Conservation (phyloP, 192 early-diverging fungal genomes). For the Backusella mclennaniae region DNA sequence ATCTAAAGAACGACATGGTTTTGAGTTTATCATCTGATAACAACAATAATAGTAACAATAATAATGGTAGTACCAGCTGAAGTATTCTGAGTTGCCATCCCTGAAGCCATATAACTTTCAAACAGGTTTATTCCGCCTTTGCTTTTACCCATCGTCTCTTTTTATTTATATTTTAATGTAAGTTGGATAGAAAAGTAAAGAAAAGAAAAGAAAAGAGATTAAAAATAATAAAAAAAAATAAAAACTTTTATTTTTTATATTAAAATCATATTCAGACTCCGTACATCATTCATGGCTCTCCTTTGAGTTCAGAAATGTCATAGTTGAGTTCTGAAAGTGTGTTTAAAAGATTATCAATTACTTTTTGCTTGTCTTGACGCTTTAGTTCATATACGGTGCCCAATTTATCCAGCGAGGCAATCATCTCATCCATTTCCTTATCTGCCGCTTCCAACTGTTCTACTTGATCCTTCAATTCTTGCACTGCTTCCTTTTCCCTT, state of each 20-base stretch:
- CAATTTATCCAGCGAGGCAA: neutral
- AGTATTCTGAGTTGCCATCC: neutral
- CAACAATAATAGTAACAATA: neutral
- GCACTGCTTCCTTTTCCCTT: neutral
- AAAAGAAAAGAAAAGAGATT: neutral
- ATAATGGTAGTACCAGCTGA: neutral
- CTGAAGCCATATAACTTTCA: conserved; percentile 18
- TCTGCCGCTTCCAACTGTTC: neutral
- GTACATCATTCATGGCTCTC: neutral
- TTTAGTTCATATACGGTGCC: neutral
- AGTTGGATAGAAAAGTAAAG: neutral
- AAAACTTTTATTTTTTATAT: neutral
- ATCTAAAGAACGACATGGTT: neutral
- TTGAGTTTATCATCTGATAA: neutral
- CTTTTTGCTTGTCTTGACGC: neutral
- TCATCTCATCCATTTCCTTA: neutral
- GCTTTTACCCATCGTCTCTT: conserved; percentile 20
- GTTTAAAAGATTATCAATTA: conserved; percentile 2
- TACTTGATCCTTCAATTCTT: neutral
- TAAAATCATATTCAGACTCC: neutral
- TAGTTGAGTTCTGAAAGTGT: neutral
- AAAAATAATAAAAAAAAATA: too few species aligned
- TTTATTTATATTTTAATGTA: neutral
- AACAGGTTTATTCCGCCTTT: conserved; percentile 14
- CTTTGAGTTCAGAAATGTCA: conserved; percentile 6